These are phyloP conservation scores for Microcyclosporella mali DNA, from an alignment of 2,329 filamentous ascomycete species.

Conservation along the genomic window DNA sequence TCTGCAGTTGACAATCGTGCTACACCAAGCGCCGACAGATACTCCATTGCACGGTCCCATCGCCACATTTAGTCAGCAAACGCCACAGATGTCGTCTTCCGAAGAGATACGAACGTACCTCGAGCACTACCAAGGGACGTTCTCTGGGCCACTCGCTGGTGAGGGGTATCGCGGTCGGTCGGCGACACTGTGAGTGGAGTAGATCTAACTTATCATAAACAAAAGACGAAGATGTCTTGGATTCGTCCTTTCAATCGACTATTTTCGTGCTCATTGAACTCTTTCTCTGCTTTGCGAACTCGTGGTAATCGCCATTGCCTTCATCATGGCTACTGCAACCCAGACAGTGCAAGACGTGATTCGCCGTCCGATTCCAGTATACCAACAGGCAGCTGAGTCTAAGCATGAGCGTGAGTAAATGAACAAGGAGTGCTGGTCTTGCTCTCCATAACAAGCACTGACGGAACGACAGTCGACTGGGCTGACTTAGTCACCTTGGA, in stretches of 20 bases:
- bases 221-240: background rate
- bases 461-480: conserved; percentile 34
- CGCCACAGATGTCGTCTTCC: conserved; percentile 4
- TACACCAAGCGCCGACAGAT: conserved; percentile 1
- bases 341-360: conserved; percentile 15
- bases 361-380: conserved; percentile 9
- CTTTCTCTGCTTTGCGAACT: background rate
- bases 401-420: conserved; percentile 13
- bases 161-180: conserved; percentile 6
- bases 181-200: conserved; percentile 2
- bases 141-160: background rate
- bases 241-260: background rate
- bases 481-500: conserved; percentile 55
- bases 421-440: too few species aligned
- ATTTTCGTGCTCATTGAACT: background rate
- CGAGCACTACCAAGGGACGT: background rate
- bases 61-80: conserved; percentile 1
- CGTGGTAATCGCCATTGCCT: background rate
- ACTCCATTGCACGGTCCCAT: conserved; percentile 1
- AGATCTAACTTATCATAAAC: too few species aligned
- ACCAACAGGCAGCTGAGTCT: conserved; percentile 19
- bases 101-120: conserved; percentile 4
- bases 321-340: conserved; percentile 16
- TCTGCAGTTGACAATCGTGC: conserved; percentile 8
- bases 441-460: background rate